phyloP scores from a whole-genome alignment of 2,329 filamentous ascomycete species.

The Ophiostoma piceae region DNA sequence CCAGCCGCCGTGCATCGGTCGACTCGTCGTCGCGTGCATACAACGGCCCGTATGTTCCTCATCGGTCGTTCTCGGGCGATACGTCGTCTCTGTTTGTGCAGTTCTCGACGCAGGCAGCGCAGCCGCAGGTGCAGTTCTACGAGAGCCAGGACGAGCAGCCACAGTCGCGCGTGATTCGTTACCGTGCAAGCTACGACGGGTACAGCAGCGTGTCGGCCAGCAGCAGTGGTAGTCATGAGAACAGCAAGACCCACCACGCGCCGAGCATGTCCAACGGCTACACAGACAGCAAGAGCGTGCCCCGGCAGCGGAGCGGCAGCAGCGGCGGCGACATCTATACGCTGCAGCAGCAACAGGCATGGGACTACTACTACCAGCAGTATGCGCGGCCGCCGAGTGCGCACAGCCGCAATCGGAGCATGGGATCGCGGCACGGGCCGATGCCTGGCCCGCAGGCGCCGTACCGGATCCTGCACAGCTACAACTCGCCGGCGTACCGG shows the following conservation, averaged over 20 bases:
- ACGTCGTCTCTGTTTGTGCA: background rate
- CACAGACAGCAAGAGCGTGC: background rate
- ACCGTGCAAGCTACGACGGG: constrained; percentile 36
- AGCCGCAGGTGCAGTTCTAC: background rate
- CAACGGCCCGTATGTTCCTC: background rate
- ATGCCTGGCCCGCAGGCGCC: constrained; percentile 32
- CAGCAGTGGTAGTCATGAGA: background rate
- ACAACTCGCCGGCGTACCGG: constrained; percentile 54
- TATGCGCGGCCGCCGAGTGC: constrained; percentile 31
- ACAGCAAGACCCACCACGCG: background rate
- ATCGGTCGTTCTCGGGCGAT: constrained; percentile 11
- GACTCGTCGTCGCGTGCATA: constrained; percentile 14
- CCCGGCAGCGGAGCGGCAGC: background rate
- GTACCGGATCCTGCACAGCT: constrained; percentile 53
- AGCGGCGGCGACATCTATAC: constrained; percentile 11
- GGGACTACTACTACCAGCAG: constrained; percentile 36
- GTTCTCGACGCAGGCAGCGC: background rate
- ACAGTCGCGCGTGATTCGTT: constrained; percentile 29
- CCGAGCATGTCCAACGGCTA: background rate
- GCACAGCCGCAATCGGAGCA: constrained; percentile 39
- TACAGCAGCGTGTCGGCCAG: constrained; percentile 28
- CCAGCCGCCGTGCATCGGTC: background rate
- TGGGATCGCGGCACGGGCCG: constrained; percentile 30
- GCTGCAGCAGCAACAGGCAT: constrained; percentile 29
- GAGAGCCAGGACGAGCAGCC: constrained; percentile 13